Evolutionary conservation across 2,329 filamentous ascomycete species (phyloP).

Genomic region (Pseudocercospora macadamiae): DNA sequence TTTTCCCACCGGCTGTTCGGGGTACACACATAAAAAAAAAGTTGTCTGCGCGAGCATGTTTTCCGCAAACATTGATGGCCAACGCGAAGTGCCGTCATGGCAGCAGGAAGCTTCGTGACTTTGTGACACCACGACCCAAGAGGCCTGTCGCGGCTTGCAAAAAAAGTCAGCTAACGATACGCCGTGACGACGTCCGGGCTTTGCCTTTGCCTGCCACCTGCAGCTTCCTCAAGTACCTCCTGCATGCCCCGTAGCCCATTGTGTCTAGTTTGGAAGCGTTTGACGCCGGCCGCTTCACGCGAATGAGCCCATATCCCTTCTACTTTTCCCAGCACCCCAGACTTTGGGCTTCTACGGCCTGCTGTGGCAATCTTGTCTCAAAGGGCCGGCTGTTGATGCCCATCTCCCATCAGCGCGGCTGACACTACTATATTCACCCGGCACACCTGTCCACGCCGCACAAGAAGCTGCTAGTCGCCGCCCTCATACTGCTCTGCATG

Average conservation of each 20-base stretch:
- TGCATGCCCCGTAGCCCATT: slow-evolving; percentile 17
- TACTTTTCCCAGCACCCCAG: slow-evolving; percentile 10
- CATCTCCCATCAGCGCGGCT: slow-evolving; percentile 14
- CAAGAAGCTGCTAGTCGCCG: slow-evolving; percentile 20
- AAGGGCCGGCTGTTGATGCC: slow-evolving; percentile 18
- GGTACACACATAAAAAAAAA: neutral
- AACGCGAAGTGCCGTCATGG: neutral
- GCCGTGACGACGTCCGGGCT: slow-evolving; percentile 13
- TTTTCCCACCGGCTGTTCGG: neutral
- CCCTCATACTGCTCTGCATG: slow-evolving; percentile 1
- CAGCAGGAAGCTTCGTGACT: neutral
- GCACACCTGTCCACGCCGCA: neutral
- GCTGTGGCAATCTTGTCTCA: slow-evolving; percentile 17
- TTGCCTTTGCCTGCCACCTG: slow-evolving; percentile 7
- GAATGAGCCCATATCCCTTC: neutral
- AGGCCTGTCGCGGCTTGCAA: slow-evolving; percentile 5
- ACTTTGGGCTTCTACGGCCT: slow-evolving; percentile 8
- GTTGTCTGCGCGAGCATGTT: neutral
- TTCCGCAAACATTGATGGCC: neutral
- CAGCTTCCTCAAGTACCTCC: slow-evolving; percentile 11
- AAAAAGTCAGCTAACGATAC: slow-evolving; percentile 17
- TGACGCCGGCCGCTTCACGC: slow-evolving; percentile 7
- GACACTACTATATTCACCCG: neutral
- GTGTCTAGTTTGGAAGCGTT: slow-evolving; percentile 13
- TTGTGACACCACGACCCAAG: neutral